Conservation (phyloP, 495 filamentous ascomycete genomes). For the Cairneyella variabilis region DNA sequence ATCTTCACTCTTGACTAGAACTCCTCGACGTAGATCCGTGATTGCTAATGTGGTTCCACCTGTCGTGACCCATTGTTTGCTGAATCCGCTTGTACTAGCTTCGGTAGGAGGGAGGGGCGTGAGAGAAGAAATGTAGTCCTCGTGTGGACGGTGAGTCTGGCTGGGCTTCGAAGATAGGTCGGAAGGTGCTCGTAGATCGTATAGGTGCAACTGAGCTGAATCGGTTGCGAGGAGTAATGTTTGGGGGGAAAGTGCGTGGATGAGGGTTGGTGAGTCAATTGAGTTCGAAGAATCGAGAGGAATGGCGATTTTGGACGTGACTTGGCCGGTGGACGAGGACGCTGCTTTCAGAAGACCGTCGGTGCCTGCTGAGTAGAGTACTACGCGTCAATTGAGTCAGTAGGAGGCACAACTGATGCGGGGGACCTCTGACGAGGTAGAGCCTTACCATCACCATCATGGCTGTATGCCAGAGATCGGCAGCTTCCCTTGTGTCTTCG, state of each 20-base stretch:
- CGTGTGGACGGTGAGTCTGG: conserved; percentile 79
- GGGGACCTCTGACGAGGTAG: too few species aligned
- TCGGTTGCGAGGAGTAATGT: conserved; percentile 89
- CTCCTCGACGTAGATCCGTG: conserved; percentile 78
- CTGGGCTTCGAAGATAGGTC: conserved; percentile 55
- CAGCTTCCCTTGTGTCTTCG: conserved; percentile 90
- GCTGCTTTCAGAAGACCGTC: conserved; percentile 90
- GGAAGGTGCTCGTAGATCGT: conserved; percentile 75
- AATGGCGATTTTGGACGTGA: conserved; percentile 71
- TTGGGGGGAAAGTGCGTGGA: conserved; percentile 79
- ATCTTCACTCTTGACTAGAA: conserved; percentile 82
- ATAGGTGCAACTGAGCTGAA: conserved; percentile 82
- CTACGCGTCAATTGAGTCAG: conserved; percentile 3
- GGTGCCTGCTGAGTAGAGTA: conserved; percentile 81
- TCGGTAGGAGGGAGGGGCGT: conserved; percentile 75
- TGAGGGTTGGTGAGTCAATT: conserved; percentile 66
- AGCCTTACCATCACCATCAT: conserved; percentile 43
- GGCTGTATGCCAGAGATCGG: conserved; percentile 68
- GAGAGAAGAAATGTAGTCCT: conserved; percentile 89
- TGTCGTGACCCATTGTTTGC: conserved; percentile 89
- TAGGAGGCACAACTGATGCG: background rate
- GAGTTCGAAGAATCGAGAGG: conserved; percentile 39
- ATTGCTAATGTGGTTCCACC: conserved; percentile 87
- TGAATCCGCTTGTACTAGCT: conserved; percentile 75
- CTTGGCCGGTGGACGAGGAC: conserved; percentile 70